Conservation (phyloP, 2,329 filamentous ascomycete genomes). For the Cercospora berteroae region DNA sequence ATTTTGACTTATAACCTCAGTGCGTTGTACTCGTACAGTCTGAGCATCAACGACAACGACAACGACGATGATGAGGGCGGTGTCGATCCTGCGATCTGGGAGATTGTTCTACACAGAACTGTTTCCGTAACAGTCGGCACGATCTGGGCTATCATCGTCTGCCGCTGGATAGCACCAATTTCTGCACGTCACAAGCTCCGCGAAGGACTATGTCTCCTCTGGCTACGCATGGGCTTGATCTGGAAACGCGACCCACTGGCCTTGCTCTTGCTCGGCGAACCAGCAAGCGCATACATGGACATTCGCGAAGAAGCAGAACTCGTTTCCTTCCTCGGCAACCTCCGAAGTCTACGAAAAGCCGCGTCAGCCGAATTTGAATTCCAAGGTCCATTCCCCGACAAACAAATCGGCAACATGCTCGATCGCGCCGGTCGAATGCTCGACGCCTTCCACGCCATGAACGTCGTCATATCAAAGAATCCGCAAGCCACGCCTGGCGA, state of each 20-base stretch:
- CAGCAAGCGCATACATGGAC: constrained; percentile 65
- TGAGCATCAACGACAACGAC: constrained; percentile 74
- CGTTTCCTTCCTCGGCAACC: constrained; percentile 70
- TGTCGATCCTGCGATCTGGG: constrained; percentile 74
- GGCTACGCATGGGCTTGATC: constrained; percentile 90
- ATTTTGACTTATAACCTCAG: constrained; percentile 95
- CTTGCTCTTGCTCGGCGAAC: constrained; percentile 54
- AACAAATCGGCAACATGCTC: constrained; percentile 70
- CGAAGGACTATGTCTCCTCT: constrained; percentile 84
- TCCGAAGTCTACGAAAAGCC: constrained; percentile 70
- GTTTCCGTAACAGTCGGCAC: constrained; percentile 83
- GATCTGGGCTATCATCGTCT: constrained; percentile 88
- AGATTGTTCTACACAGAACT: constrained; percentile 85
- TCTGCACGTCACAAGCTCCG: constrained; percentile 85
- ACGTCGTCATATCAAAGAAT: constrained; percentile 82
- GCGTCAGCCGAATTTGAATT: constrained; percentile 87
- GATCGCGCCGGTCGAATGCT: constrained; percentile 79
- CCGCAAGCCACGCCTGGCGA: constrained; percentile 74
- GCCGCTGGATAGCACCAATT: constrained; percentile 88
- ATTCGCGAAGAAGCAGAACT: constrained; percentile 84
- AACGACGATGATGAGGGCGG: constrained; percentile 86
- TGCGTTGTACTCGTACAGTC: constrained; percentile 87
- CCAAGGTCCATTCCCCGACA: constrained; percentile 77
- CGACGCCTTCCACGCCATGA: constrained; percentile 95
- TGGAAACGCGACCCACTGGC: constrained; percentile 92